A percentile compares a stretch with the other conserved stretches of the same genome.
These are phyloP conservation scores for Candida lessepsii DNA, from an alignment of 805 yeast species.

Conservation along the genomic window DNA sequence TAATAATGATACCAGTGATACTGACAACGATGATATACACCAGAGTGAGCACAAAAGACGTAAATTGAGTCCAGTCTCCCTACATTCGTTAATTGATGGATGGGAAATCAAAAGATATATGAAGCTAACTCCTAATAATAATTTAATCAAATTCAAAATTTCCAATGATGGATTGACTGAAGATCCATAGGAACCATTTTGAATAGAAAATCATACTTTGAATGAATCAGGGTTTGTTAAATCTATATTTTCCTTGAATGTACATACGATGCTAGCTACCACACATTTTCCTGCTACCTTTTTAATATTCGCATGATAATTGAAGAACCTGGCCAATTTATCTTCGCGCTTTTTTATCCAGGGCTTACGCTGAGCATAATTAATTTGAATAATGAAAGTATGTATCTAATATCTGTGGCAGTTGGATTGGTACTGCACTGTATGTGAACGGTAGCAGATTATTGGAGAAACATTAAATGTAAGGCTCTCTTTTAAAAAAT, in stretches of 20 bases:
- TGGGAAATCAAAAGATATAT: constrained; percentile 29
- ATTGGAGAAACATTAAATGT: too few relatives aligned
- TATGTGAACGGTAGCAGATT: too few relatives aligned
- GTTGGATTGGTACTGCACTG: too few relatives aligned
- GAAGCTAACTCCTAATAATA: constrained; percentile 16
- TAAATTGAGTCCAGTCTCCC: constrained; percentile 1
- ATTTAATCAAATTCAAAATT: constrained; percentile 1
- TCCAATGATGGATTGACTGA: not conserved
- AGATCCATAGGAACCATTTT: not conserved
- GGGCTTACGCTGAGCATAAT: constrained; percentile 5
- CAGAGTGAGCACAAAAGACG: not conserved
- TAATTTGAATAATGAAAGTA: constrained; percentile 11
- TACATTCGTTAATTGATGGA: constrained; percentile 17
- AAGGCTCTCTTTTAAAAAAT: too few relatives aligned
- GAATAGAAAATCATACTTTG: too few relatives aligned
- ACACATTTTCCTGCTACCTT: too few relatives aligned
- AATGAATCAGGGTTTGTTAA: too few relatives aligned
- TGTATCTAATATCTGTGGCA: constrained; percentile 2
- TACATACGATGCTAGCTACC: not conserved
- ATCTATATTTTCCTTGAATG: not conserved
- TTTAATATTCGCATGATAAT: too few relatives aligned
- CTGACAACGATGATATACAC: not conserved
- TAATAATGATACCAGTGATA: not conserved
- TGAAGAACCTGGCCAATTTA: too few relatives aligned
- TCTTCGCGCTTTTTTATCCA: too few relatives aligned